These are phyloP conservation scores for Penicillium lagena DNA, from an alignment of 495 filamentous ascomycete genomes.

Conservation along the genomic window DNA sequence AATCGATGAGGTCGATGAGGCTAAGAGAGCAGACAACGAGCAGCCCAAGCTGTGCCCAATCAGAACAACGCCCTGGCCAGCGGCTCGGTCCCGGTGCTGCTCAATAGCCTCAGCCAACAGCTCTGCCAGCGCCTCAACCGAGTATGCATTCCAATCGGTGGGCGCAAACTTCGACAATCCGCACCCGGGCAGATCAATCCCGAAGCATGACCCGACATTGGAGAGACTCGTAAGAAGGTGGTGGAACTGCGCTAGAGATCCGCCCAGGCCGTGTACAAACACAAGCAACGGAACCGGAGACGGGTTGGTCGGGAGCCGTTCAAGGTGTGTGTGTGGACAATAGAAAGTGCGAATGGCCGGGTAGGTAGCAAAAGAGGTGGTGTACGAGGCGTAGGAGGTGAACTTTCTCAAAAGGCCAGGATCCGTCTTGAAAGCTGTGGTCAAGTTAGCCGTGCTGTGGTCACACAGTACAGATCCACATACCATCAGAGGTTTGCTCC, in stretches of 20 bases:
- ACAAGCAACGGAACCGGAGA: constrained; percentile 77
- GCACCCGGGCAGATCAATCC: constrained; percentile 86
- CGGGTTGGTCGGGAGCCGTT: constrained; percentile 66
- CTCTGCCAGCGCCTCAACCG: constrained; percentile 65
- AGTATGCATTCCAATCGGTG: constrained; percentile 71
- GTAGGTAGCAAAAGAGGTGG: constrained; percentile 63
- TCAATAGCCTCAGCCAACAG: constrained; percentile 69
- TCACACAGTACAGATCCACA: neutral
- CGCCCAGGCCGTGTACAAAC: constrained; percentile 87
- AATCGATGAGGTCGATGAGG: constrained; percentile 51
- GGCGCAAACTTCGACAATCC: constrained; percentile 69
- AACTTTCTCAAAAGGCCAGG: constrained; percentile 72
- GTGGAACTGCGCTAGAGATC: constrained; percentile 81
- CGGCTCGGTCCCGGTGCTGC: constrained; percentile 55
- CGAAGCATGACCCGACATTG: constrained; percentile 80
- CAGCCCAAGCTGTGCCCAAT: constrained; percentile 88
- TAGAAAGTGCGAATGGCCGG: constrained; percentile 77
- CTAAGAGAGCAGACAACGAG: constrained; percentile 67
- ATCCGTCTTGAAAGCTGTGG: constrained; percentile 46
- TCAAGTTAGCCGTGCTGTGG: neutral
- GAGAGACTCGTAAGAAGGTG: constrained; percentile 75
- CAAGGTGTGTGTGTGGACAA: constrained; percentile 69
- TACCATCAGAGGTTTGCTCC: constrained; percentile 28
- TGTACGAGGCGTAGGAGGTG: constrained; percentile 65
- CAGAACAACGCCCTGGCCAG: constrained; percentile 69